Percentiles rank a stretch among this genome's conserved stretches.
These are phyloP conservation scores for Hypomyces perniciosus DNA, from an alignment of 2,329 filamentous ascomycete species.

Conservation along the genomic window DNA sequence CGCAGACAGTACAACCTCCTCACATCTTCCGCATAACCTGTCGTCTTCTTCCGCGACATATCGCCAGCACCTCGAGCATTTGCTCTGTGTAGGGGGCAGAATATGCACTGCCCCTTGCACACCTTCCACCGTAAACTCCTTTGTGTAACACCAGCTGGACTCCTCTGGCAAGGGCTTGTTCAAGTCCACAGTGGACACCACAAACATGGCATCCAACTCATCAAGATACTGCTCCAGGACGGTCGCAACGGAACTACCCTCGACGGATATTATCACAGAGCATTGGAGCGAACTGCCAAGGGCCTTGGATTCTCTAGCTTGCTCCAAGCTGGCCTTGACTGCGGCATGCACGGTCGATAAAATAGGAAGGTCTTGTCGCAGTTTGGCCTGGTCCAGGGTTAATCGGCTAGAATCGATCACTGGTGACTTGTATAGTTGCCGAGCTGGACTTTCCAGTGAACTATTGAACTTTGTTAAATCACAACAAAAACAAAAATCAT, in stretches of 20 bases:
- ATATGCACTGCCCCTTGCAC: constrained; percentile 36
- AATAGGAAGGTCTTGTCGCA: constrained; percentile 39
- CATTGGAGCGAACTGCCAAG: constrained; percentile 79
- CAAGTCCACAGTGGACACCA: constrained; percentile 59
- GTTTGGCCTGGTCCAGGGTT: constrained; percentile 28
- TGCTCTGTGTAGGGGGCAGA: constrained; percentile 49
- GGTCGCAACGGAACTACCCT: constrained; percentile 28
- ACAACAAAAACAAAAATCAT: not conserved
- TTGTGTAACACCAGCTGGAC: constrained; percentile 36
- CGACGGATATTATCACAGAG: constrained; percentile 53
- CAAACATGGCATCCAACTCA: constrained; percentile 60
- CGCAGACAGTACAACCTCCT: constrained; percentile 47
- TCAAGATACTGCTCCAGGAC: constrained; percentile 35
- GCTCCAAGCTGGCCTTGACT: constrained; percentile 71
- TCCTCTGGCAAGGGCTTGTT: constrained; percentile 27
- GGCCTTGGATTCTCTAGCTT: constrained; percentile 62
- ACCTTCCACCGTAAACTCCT: constrained; percentile 37
- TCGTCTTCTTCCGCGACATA: constrained; percentile 66
- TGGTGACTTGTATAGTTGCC: constrained; percentile 41
- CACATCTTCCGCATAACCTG: constrained; percentile 66
- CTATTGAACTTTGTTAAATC: constrained; percentile 19
- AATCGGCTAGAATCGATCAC: constrained; percentile 37
- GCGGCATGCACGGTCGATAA: constrained; percentile 55
- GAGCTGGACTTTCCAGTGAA: constrained; percentile 34
- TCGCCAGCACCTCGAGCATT: constrained; percentile 87